Conservation (phyloP, 805 yeast species). For the Metschnikowia koreensis region DNA sequence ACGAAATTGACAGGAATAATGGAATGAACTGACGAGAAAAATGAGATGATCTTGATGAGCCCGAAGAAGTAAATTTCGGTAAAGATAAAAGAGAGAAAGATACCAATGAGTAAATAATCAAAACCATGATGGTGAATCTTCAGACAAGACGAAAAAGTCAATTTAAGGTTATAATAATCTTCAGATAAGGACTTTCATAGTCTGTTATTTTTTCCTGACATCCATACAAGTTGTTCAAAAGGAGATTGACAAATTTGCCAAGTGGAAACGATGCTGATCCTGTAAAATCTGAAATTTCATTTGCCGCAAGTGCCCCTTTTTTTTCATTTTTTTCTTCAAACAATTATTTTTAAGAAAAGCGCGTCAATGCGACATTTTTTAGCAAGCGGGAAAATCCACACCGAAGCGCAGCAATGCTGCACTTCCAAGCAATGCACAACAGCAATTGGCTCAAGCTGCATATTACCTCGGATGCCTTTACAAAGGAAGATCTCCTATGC, state of each 20-base stretch:
- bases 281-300: neutral
- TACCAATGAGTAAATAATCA: no score
- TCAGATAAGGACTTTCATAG: neutral
- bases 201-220: no score
- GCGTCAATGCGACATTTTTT: constrained; percentile 2
- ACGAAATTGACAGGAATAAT: no score
- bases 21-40: neutral
- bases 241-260: no score
- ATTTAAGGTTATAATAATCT: neutral
- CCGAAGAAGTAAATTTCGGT: neutral
- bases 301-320: neutral
- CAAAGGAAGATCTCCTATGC: neutral
- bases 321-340: neutral
- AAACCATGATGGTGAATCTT: no score
- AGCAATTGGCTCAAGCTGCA: constrained; percentile 3
- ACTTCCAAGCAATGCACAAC: constrained; percentile 1
- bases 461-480: neutral
- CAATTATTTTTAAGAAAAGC: neutral
- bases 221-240: no score
- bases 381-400: neutral
- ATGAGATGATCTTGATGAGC: neutral
- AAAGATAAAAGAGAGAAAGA: neutral
- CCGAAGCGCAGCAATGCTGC: constrained; percentile 4
- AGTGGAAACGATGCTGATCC: neutral
- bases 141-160: neutral